phyloP scores from a whole-genome alignment of 1,284 basidiomycete species.

The Neotropicomus parvogracilis region DNA sequence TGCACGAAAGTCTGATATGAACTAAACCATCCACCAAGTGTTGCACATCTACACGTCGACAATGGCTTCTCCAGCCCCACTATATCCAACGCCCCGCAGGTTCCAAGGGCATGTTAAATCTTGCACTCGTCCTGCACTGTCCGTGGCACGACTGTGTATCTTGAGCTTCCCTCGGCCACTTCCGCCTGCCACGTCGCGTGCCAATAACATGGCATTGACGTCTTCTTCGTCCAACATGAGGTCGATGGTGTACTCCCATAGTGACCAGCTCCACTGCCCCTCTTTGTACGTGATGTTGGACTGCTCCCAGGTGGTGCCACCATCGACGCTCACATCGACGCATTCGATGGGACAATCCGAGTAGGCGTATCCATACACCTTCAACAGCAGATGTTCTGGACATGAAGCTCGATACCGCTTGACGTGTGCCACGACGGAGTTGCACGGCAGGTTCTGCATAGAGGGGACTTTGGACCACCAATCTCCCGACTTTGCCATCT shows the following conservation, averaged over 20 bases:
- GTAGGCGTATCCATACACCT: slow-evolving; percentile 59
- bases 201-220: slow-evolving; percentile 1
- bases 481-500: slow-evolving; percentile 39
- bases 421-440: slow-evolving; percentile 54
- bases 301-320: slow-evolving; percentile 48
- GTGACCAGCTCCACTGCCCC: slow-evolving; percentile 66
- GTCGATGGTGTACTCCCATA: slow-evolving; percentile 53
- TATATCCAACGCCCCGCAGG: slow-evolving; percentile 40
- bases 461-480: slow-evolving; percentile 50
- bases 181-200: slow-evolving; percentile 17
- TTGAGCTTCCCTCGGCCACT: slow-evolving; percentile 10
- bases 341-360: slow-evolving; percentile 44
- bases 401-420: slow-evolving; percentile 29
- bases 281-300: slow-evolving; percentile 58
- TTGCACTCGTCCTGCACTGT: slow-evolving; percentile 33
- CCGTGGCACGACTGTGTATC: slow-evolving; percentile 35
- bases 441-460: slow-evolving; percentile 59
- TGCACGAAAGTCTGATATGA: no score
- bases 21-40: no score
- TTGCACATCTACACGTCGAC: slow-evolving; percentile 11
- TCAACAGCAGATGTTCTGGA: slow-evolving; percentile 31
- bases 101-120: slow-evolving; percentile 37
- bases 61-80: slow-evolving; percentile 22
- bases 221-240: slow-evolving; percentile 31
- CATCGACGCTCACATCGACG: slow-evolving; percentile 53